Evolutionary conservation across 192 early-diverging fungal species (phyloP).

Genomic region (Podila clonocystis): DNA sequence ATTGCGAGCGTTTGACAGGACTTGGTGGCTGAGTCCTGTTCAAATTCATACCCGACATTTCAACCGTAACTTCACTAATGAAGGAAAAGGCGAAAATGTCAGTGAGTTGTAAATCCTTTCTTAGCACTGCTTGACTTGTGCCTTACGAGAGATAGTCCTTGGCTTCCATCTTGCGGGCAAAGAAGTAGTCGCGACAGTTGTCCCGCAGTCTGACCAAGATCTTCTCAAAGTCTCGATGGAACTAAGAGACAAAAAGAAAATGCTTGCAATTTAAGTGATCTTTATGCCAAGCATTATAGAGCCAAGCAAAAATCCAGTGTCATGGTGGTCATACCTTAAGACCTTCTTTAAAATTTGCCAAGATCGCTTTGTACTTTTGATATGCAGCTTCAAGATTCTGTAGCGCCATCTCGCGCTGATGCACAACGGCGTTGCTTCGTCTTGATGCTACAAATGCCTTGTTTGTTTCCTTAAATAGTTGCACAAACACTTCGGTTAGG

Average conservation of each 20-base stretch:
- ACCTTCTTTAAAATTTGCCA: conserved; percentile 81
- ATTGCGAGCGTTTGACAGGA: conserved; percentile 16
- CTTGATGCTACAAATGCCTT: conserved; percentile 70
- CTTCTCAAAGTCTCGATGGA: conserved; percentile 64
- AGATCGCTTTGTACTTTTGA: conserved; percentile 77
- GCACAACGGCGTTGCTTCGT: conserved; percentile 65
- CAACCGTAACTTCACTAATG: conserved; percentile 35
- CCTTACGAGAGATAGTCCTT: conserved; percentile 58
- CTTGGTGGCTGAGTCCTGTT: conserved; percentile 22
- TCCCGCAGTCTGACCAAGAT: conserved; percentile 68
- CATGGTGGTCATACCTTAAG: conserved; percentile 59
- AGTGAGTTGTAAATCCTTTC: neutral
- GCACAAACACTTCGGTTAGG: too few relatives aligned
- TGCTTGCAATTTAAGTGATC: neutral
- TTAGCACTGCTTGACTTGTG: neutral
- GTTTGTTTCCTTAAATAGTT: conserved; percentile 62
- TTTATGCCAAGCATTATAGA: neutral
- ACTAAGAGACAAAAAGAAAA: conserved; percentile 4
- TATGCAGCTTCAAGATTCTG: conserved; percentile 82
- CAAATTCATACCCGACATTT: conserved; percentile 29
- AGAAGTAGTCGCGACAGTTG: conserved; percentile 77
- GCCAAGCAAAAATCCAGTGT: too few relatives aligned
- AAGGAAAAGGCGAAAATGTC: neutral
- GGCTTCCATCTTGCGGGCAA: conserved; percentile 74
- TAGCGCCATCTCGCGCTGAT: conserved; percentile 78